These are phyloP conservation scores for Apostasia ramifera DNA, from an alignment of 106 monocot genomes.

Conservation along the genomic window DNA sequence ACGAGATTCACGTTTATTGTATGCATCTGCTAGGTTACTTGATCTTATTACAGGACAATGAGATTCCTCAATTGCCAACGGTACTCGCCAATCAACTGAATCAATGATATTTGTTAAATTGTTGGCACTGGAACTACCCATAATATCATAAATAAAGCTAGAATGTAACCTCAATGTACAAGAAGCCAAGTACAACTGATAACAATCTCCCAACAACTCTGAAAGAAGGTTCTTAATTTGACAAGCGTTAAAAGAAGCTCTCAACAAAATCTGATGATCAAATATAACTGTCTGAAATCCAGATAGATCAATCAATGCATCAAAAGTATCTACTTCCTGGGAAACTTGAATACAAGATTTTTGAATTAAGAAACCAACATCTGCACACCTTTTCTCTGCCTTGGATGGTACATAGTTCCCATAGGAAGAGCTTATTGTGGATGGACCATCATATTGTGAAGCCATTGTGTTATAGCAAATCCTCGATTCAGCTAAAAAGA, in stretches of 20 bases:
- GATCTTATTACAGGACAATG: constrained; percentile 4
- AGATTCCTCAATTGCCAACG: constrained; percentile 4
- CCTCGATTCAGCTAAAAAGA: constrained; percentile 35
- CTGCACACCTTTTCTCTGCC: constrained; percentile 4
- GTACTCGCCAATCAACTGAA: background rate
- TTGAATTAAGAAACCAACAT: constrained; percentile 33
- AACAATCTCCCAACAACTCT: constrained; percentile 16
- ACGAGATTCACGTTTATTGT: background rate
- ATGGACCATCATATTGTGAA: constrained; percentile 9
- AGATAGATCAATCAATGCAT: constrained; percentile 26
- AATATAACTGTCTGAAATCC: constrained; percentile 41
- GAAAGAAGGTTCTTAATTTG: constrained; percentile 16
- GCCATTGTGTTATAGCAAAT: constrained; percentile 1
- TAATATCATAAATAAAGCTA: constrained; percentile 15
- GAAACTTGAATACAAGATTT: constrained; percentile 38
- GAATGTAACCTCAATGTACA: constrained; percentile 16
- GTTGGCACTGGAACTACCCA: constrained; percentile 6
- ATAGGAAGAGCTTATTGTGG: constrained; percentile 9
- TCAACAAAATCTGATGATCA: constrained; percentile 11
- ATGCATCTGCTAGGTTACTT: background rate
- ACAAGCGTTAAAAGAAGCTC: constrained; percentile 6
- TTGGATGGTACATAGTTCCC: background rate
- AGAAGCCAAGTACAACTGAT: constrained; percentile 26
- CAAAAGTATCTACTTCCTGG: constrained; percentile 14
- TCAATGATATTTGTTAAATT: constrained; percentile 1